These are phyloP conservation scores for Mycocentrospora acerina DNA, from an alignment of 2,329 filamentous ascomycete genomes.

Conservation along the genomic window DNA sequence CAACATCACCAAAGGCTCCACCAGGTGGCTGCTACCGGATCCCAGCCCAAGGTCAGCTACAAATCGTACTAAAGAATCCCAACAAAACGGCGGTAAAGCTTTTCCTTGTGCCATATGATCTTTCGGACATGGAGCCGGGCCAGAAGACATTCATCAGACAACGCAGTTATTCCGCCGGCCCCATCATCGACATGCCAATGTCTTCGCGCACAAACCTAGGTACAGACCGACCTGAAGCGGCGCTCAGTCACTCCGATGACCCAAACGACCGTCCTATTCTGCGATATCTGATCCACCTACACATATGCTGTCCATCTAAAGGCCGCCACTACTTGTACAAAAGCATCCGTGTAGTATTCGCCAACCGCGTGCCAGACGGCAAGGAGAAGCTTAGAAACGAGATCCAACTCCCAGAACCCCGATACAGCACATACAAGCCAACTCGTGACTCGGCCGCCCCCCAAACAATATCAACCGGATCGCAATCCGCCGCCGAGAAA, in stretches of 20 bases:
- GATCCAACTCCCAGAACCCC: constrained; percentile 82
- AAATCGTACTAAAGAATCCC: constrained; percentile 97
- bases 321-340: constrained; percentile 90
- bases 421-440: constrained; percentile 81
- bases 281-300: constrained; percentile 86
- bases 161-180: constrained; percentile 85
- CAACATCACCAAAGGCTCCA: constrained; percentile 63
- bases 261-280: constrained; percentile 69
- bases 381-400: constrained; percentile 92
- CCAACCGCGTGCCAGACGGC: constrained; percentile 91
- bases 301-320: constrained; percentile 84
- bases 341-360: constrained; percentile 90
- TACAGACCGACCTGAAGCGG: constrained; percentile 56
- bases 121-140: constrained; percentile 87
- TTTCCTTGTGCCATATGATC: constrained; percentile 89
- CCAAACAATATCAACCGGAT: constrained; percentile 24
- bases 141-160: constrained; percentile 97
- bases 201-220: constrained; percentile 49
- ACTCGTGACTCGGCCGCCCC: constrained; percentile 42
- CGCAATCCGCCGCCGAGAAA: constrained; percentile 28
- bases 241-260: constrained; percentile 52
- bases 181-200: constrained; percentile 72
- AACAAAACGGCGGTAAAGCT: constrained; percentile 98
- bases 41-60: constrained; percentile 87
- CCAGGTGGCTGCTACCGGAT: constrained; percentile 92